These are phyloP conservation scores for Beta corolliflora DNA, from an alignment of 179 eudicot species.

Conservation along the genomic window DNA sequence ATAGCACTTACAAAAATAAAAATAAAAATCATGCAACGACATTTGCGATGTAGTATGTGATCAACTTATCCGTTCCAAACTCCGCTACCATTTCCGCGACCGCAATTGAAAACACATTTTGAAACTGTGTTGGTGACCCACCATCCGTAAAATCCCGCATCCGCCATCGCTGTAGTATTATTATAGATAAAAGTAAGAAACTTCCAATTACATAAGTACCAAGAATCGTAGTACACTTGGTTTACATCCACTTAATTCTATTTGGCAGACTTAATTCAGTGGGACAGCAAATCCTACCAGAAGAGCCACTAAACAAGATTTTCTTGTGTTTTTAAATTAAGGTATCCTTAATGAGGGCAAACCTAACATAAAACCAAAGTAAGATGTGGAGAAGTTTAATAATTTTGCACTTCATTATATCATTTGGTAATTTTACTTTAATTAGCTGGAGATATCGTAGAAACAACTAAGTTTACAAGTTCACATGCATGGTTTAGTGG, in stretches of 20 bases:
- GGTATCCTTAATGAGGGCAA: conserved; percentile 8
- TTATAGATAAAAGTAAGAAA: background rate
- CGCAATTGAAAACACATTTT: too few relatives aligned
- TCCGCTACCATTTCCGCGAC: too few relatives aligned
- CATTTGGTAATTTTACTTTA: background rate
- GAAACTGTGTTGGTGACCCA: too few relatives aligned
- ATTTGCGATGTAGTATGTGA: too few relatives aligned
- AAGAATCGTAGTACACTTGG: background rate
- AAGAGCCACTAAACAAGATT: conserved; percentile 10
- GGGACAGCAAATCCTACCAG: conserved; percentile 18
- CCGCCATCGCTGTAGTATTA: too few relatives aligned
- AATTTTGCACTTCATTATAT: background rate
- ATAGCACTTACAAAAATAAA: too few relatives aligned
- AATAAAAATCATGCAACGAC: too few relatives aligned
- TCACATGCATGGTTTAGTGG: conserved; percentile 26
- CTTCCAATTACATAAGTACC: background rate
- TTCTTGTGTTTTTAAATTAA: background rate
- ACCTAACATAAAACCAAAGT: background rate
- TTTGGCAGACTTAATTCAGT: background rate
- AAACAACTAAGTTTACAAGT: conserved; percentile 2
- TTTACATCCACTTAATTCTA: background rate
- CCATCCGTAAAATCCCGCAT: too few relatives aligned
- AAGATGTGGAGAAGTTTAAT: background rate
- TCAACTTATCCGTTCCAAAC: too few relatives aligned
- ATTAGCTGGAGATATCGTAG: conserved; percentile 13